Evolutionary conservation across 768 basidiomycete species (phyloP).

Genomic region (Botryobasidium botryosum): DNA sequence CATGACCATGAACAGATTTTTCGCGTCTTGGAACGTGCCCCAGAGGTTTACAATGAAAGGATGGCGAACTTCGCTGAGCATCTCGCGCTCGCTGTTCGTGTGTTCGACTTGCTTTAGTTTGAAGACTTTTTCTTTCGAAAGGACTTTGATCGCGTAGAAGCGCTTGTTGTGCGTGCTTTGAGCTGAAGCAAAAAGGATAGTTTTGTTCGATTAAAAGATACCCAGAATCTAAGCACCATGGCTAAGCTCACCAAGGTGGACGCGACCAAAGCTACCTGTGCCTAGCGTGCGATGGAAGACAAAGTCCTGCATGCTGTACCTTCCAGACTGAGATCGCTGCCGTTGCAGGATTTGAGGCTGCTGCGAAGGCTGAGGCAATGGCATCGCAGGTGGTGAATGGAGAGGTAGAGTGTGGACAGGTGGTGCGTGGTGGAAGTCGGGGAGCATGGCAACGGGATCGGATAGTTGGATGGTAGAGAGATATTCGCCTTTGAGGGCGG

Average conservation of each 20-base stretch:
- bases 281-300: constrained; percentile 71
- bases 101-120: constrained; percentile 92
- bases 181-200: constrained; percentile 28
- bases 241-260: constrained; percentile 51
- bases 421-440: background rate
- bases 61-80: constrained; percentile 73
- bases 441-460: background rate
- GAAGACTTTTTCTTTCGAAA: constrained; percentile 85
- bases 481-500: constrained; percentile 4
- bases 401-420: background rate
- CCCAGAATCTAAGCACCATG: background rate
- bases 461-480: background rate
- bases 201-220: constrained; percentile 8
- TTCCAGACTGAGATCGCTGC: constrained; percentile 10
- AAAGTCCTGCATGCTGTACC: constrained; percentile 60
- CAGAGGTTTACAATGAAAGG: constrained; percentile 93
- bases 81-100: constrained; percentile 84
- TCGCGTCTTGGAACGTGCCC: constrained; percentile 83
- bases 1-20: constrained; percentile 97
- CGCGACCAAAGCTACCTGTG: constrained; percentile 95
- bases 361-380: background rate
- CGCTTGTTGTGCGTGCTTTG: constrained; percentile 88
- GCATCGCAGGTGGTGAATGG: background rate
- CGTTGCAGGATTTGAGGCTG: background rate
- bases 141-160: constrained; percentile 89